Percentiles rank a stretch among this genome's conserved stretches.
phyloP scores from a whole-genome alignment of 495 filamentous ascomycete genomes.

The Monascus purpureus region DNA sequence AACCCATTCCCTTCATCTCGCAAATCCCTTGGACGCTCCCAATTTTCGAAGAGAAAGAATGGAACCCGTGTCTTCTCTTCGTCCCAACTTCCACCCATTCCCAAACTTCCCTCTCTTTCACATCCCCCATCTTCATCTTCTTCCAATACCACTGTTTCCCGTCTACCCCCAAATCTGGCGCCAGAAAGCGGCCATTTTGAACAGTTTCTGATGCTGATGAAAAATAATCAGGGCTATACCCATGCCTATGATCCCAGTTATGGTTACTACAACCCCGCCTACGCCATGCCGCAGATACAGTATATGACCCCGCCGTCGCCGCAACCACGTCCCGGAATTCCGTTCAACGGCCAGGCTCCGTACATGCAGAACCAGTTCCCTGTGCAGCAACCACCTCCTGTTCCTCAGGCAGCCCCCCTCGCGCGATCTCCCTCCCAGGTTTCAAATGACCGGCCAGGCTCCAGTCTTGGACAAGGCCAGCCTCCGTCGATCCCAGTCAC shows the following conservation, averaged over 20 bases:
- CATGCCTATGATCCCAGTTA: constrained; percentile 36
- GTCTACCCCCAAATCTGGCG: constrained; percentile 43
- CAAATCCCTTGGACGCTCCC: constrained; percentile 15
- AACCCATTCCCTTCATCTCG: constrained; percentile 20
- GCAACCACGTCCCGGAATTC: constrained; percentile 39
- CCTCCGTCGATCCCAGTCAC: constrained; percentile 44
- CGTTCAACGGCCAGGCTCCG: constrained; percentile 30
- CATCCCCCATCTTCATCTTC: constrained; percentile 13
- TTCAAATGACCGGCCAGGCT: constrained; percentile 62
- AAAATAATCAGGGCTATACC: constrained; percentile 38
- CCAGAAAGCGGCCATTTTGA: constrained; percentile 60
- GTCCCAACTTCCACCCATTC: constrained; percentile 5
- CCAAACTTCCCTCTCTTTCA: constrained; percentile 7
- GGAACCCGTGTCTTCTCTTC: constrained; percentile 7
- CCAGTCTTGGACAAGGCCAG: constrained; percentile 59
- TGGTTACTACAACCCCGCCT: constrained; percentile 29
- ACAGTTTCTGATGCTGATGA: constrained; percentile 52
- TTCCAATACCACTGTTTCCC: constrained; percentile 9
- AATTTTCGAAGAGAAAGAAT: constrained; percentile 6
- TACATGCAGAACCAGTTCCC: constrained; percentile 38
- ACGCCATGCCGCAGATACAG: constrained; percentile 33
- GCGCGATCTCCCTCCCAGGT: constrained; percentile 75
- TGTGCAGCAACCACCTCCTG: constrained; percentile 35
- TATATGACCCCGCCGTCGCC: constrained; percentile 38
- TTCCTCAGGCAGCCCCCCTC: constrained; percentile 50